phyloP scores from a whole-genome alignment of 192 early-diverging fungal genomes.

The Geranomyces michiganensis region DNA sequence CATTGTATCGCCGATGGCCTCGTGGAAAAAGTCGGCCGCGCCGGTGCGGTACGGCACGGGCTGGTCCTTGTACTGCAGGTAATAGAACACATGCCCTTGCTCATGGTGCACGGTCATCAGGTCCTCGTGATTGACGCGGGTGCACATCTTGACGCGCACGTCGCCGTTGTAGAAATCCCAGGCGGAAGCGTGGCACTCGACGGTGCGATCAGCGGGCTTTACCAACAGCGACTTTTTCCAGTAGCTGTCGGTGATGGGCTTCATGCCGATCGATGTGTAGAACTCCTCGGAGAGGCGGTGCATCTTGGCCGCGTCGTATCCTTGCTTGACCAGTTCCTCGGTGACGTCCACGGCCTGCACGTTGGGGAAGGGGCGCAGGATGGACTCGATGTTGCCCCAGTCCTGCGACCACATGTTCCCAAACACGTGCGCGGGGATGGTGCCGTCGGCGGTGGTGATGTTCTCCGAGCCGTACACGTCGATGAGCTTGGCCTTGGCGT shows the following conservation, averaged over 20 bases:
- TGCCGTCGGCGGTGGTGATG: constrained; percentile 11
- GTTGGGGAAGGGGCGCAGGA: constrained; percentile 36
- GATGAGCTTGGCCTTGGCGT: constrained; percentile 27
- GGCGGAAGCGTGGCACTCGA: constrained; percentile 39
- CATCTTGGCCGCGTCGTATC: constrained; percentile 31
- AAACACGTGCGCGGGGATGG: constrained; percentile 39
- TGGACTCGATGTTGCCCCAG: constrained; percentile 32
- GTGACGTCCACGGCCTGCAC: constrained; percentile 24
- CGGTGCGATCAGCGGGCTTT: constrained; percentile 31
- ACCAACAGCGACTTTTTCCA: constrained; percentile 39
- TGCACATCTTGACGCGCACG: constrained; percentile 47
- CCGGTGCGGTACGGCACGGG: constrained; percentile 32
- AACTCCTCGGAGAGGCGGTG: constrained; percentile 39
- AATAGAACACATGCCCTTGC: constrained; percentile 45
- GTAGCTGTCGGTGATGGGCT: constrained; percentile 26
- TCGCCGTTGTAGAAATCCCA: constrained; percentile 43
- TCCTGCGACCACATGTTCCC: constrained; percentile 48
- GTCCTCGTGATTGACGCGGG: constrained; percentile 28
- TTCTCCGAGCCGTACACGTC: constrained; percentile 27
- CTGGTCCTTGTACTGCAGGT: constrained; percentile 34
- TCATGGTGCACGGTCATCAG: constrained; percentile 43
- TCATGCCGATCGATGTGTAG: constrained; percentile 37
- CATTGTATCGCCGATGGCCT: constrained; percentile 38
- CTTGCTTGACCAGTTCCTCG: constrained; percentile 10
- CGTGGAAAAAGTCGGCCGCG: constrained; percentile 42